Evolutionary conservation across 352 stramenopile genomes (phyloP), one percentile per base, ranked within the genome.

Genomic region (Bremia lactucae): DNA sequence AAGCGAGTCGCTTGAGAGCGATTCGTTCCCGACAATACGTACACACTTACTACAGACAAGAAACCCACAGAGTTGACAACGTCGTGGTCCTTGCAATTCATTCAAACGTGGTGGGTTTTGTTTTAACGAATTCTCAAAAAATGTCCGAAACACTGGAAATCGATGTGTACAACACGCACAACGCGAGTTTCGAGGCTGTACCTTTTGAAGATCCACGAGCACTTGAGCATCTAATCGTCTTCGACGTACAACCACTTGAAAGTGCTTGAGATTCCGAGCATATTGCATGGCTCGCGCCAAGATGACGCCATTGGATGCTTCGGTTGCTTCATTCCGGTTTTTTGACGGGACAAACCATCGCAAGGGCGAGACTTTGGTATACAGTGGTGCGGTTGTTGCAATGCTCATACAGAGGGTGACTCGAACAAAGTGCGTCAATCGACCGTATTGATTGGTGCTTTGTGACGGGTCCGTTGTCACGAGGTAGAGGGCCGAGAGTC

Each of bases 21-120:
- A 53, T 15, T 14, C 24, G 18, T 49, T 62, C 31, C 39, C 52
- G 36, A 60, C 43, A n/a, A 53, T 63, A 44, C 43, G 59, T 18
- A 62, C 64, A 45, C 74, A 87, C 31, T 52, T 54, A 35, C 63
- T 45, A 43, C 74, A 87, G 22, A 84, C 70, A 34, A 60, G 49
- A 45, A 78, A 76, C 6, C 68, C 69, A 28, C 74, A 84, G 15
- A 87, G 44, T 23, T 75, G 56, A 41, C 74, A 87, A n/a, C 59
- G 59, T 37, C 76, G 72, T 15, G 59, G 56, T 6, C 61, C 61
- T 2, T 34, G 31, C 24, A 64, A 8, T 2, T 52, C 43, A 14
- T 47, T 48, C 21, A 48, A 45, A n/a, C n/a, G n/a, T n/a, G n/a
- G n/a, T 0, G 21, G 31, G 10, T 23, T 49, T 19, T 18, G 33